Evolutionary conservation across 2,329 filamentous ascomycete genomes (phyloP).

Genomic region (Cladophialophora carrionii): DNA sequence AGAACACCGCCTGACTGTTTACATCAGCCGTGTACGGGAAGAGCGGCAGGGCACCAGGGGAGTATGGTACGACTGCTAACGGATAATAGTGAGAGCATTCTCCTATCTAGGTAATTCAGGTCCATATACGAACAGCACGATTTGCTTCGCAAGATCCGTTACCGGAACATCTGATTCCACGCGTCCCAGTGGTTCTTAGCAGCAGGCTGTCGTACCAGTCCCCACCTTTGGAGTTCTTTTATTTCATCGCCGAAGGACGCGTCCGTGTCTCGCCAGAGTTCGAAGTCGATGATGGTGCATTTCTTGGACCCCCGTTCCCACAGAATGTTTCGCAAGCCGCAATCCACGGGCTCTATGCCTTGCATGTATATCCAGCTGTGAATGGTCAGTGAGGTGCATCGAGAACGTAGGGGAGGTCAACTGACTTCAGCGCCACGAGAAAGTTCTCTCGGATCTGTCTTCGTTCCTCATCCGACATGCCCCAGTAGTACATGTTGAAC

Average conservation of each 20-base stretch:
- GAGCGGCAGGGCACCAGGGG: no score
- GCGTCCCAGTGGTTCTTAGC: slow-evolving; percentile 33
- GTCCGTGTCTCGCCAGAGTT: slow-evolving; percentile 33
- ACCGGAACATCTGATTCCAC: slow-evolving; percentile 29
- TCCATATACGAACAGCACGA: background rate
- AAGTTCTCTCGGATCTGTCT: slow-evolving; percentile 28
- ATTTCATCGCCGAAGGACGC: slow-evolving; percentile 26
- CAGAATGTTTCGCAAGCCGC: slow-evolving; percentile 35
- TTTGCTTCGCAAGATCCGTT: background rate
- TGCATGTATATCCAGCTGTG: slow-evolving; percentile 32
- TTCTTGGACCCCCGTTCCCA: slow-evolving; percentile 33
- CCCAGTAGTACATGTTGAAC: slow-evolving; percentile 36
- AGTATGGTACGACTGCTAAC: no score
- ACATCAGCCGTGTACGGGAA: no score
- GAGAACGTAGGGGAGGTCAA: background rate
- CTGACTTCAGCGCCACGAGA: slow-evolving; percentile 29
- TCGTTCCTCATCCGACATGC: slow-evolving; percentile 30
- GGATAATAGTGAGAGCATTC: background rate
- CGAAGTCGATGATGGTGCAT: slow-evolving; percentile 38
- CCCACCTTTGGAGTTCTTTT: slow-evolving; percentile 37
- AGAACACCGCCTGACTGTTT: background rate
- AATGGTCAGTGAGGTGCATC: background rate
- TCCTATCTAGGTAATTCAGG: background rate
- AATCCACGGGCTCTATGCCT: slow-evolving; percentile 36
- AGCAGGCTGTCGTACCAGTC: slow-evolving; percentile 29